phyloP scores from a whole-genome alignment of 2,329 filamentous ascomycete species.

The Monilinia laxa region DNA sequence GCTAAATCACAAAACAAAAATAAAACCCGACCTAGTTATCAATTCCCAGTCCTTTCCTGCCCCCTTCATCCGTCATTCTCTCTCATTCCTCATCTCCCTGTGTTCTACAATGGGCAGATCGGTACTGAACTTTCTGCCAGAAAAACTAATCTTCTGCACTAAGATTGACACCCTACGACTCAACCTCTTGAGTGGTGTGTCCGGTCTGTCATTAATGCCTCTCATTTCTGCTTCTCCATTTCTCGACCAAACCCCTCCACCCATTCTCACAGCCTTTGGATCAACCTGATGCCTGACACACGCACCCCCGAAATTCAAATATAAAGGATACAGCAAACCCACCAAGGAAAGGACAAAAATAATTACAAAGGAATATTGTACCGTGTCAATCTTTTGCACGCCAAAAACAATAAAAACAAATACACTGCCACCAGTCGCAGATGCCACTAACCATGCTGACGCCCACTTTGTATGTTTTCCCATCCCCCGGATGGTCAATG shows the following conservation, averaged over 20 bases:
- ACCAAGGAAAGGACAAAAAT: slow-evolving; percentile 34
- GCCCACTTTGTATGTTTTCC: slow-evolving; percentile 79
- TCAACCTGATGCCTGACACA: slow-evolving; percentile 35
- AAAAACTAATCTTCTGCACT: slow-evolving; percentile 27
- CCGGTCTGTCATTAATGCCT: neutral
- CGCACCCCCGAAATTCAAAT: slow-evolving; percentile 31
- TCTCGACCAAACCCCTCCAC: slow-evolving; percentile 6
- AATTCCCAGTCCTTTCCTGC: neutral
- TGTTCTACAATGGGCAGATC: slow-evolving; percentile 29
- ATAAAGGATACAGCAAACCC: slow-evolving; percentile 35
- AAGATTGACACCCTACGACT: slow-evolving; percentile 27
- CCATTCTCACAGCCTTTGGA: slow-evolving; percentile 23
- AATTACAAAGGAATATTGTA: slow-evolving; percentile 35
- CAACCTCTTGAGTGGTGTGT: slow-evolving; percentile 25
- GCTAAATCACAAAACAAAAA: slow-evolving; percentile 2
- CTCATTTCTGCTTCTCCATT: neutral
- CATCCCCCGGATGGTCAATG: slow-evolving; percentile 75
- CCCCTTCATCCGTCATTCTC: slow-evolving; percentile 14
- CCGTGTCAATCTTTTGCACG: slow-evolving; percentile 27
- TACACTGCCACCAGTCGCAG: slow-evolving; percentile 32
- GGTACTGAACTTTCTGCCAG: slow-evolving; percentile 21
- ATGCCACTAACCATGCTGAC: slow-evolving; percentile 67
- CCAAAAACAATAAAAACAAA: slow-evolving; percentile 38
- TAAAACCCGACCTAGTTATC: neutral
- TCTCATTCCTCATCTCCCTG: slow-evolving; percentile 23